Evolutionary conservation across 495 filamentous ascomycete genomes (phyloP), one percentile per base, ranked within the genome.

Genomic region (Talaromyces borbonicus): DNA sequence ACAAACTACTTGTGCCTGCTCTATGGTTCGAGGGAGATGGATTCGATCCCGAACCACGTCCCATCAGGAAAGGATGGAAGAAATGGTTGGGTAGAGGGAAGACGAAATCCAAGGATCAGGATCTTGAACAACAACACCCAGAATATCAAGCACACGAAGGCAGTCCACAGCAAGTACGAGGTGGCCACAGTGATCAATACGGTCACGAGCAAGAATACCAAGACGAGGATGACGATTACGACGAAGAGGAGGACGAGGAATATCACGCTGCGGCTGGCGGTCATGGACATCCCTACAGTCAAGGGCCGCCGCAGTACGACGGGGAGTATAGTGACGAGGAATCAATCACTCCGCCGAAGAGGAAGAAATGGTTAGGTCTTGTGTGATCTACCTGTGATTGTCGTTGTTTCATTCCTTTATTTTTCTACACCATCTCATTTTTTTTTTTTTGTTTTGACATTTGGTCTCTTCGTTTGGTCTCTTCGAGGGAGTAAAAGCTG

Each of bases 1-100:
- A 98, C 59, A 73, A 89, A 16, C 61, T 97, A 19, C 74, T 96
- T 0, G 82, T 98, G 8, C 92, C 92, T 5, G 77, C 77, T 44
- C 66, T 98, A 20, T 62, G 62, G 44, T 80, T 78, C 52, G 62
- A 73, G 3, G 72, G 68, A 5, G 53, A 49, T 7, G 67, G 66
- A 16, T 66, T 72, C 44, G 63, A 71, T 27, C 68, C 65, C 4
- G 59, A 60, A 4, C 58, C 59, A 8, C 60, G 51, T 3, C 62
- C 56, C 16, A 48, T 67, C 5, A 53, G 59, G 30, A 72, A 69
- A 52, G 65, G 68, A 9, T 70, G 69, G 69, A 61, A 55, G 32
- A 67, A 68, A 38, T 70, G 64, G 63, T 39, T 70, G 33, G 51
- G 56, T 42, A 52, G 50, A 27, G 52, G 48, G 19, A 49, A 36